Conservation (phyloP, 129 eudicot genomes). For the Apium graveolens region DNA sequence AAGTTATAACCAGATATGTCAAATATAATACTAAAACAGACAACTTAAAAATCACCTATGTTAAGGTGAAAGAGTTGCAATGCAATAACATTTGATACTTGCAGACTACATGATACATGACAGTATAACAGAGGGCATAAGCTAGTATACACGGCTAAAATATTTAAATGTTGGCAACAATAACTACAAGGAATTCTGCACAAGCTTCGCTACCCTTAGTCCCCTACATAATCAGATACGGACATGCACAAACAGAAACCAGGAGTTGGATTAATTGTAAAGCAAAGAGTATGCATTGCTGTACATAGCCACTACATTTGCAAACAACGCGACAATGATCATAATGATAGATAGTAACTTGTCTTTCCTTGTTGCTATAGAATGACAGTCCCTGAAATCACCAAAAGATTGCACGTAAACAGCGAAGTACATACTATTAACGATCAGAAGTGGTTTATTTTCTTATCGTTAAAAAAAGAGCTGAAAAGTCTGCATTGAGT, state of each 20-base stretch:
- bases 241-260: not conserved
- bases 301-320: constrained; percentile 5
- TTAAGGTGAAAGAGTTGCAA: not conserved
- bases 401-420: not conserved
- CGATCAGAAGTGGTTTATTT: not conserved
- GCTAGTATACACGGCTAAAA: not conserved
- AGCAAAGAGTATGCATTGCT: constrained; percentile 15
- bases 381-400: constrained; percentile 9
- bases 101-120: not conserved
- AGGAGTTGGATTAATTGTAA: not conserved
- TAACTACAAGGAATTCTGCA: not conserved
- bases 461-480: not conserved
- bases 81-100: not conserved
- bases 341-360: not conserved
- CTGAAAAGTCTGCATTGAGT: not conserved
- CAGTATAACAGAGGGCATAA: not conserved
- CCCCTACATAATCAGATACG: not conserved
- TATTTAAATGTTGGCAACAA: not conserved
- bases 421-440: not conserved
- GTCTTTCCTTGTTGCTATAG: constrained; percentile 13
- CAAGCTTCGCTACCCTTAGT: not conserved
- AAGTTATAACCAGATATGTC: no score
- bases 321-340: constrained; percentile 5
- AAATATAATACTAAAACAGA: no score
- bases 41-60: not conserved